Percentiles rank a stretch among this genome's conserved stretches.
These are phyloP conservation scores for Peltaster fructicola DNA, from an alignment of 2,329 filamentous ascomycete genomes.

Conservation along the genomic window DNA sequence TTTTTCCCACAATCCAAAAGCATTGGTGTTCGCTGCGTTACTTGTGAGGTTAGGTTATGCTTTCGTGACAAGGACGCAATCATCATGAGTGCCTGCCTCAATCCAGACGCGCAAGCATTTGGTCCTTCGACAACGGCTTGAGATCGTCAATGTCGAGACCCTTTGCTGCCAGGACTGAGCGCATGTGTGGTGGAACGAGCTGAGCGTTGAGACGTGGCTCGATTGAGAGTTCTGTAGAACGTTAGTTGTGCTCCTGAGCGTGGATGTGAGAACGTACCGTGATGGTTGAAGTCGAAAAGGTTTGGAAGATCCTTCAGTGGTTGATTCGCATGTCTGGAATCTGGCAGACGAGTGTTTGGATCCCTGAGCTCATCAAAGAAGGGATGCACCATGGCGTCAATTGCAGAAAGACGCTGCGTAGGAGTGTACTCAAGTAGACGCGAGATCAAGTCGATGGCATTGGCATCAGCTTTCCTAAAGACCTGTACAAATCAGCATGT, in stretches of 20 bases:
- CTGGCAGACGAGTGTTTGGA: constrained; percentile 75
- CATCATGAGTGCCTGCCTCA: too few relatives aligned
- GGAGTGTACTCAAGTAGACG: constrained; percentile 91
- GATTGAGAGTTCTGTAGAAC: constrained; percentile 72
- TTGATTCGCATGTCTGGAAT: constrained; percentile 77
- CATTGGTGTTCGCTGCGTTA: too few relatives aligned
- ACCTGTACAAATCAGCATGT: constrained; percentile 35
- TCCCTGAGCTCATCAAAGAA: constrained; percentile 97
- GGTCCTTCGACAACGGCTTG: constrained; percentile 74
- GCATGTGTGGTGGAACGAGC: constrained; percentile 71
- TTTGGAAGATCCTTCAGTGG: constrained; percentile 65
- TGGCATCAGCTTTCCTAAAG: constrained; percentile 85
- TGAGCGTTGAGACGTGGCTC: constrained; percentile 70
- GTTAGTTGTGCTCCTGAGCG: constrained; percentile 4
- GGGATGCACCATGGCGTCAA: constrained; percentile 94
- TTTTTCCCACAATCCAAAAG: too few relatives aligned
- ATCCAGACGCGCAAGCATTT: constrained; percentile 96
- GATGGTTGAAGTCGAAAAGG: constrained; percentile 83
- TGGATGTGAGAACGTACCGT: constrained; percentile 46
- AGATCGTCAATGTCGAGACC: constrained; percentile 87
- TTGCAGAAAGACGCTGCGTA: constrained; percentile 78
- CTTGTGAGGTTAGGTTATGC: too few relatives aligned
- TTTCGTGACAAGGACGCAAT: too few relatives aligned
- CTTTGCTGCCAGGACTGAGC: constrained; percentile 51
- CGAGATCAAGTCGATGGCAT: constrained; percentile 88